Evolutionary conservation across 331 rosid species (phyloP).

Genomic region (Dryas integrifolia): DNA sequence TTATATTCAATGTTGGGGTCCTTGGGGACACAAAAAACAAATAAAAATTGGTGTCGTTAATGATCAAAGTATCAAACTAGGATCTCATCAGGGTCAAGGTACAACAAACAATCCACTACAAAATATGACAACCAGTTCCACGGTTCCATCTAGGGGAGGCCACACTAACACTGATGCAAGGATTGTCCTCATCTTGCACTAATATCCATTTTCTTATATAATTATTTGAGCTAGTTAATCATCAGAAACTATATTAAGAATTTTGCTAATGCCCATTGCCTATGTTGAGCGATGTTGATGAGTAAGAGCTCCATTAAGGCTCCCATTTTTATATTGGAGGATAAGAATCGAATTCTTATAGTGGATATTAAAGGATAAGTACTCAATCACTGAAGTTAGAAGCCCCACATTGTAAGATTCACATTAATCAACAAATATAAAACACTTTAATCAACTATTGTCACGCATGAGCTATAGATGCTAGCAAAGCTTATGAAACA

Average conservation of each 20-base stretch:
- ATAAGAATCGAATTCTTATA: no score
- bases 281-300: no score
- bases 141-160: background rate
- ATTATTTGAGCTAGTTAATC: background rate
- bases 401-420: no score
- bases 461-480: no score
- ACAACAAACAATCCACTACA: background rate
- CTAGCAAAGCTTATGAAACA: no score
- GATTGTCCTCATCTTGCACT: background rate
- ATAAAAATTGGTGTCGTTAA: background rate
- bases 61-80: background rate
- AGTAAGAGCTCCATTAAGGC: no score
- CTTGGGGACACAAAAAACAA: background rate
- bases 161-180: background rate
- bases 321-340: no score
- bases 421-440: no score
- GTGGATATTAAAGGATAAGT: no score
- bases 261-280: background rate
- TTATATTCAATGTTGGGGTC: no score
- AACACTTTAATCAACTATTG: no score
- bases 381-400: no score
- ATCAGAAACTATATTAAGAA: background rate
- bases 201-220: background rate
- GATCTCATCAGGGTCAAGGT: background rate
- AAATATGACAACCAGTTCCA: background rate